Percentiles rank a stretch among this genome's conserved stretches.
These are phyloP conservation scores for Suillus hirtellus DNA, from an alignment of 768 basidiomycete genomes.

Conservation along the genomic window DNA sequence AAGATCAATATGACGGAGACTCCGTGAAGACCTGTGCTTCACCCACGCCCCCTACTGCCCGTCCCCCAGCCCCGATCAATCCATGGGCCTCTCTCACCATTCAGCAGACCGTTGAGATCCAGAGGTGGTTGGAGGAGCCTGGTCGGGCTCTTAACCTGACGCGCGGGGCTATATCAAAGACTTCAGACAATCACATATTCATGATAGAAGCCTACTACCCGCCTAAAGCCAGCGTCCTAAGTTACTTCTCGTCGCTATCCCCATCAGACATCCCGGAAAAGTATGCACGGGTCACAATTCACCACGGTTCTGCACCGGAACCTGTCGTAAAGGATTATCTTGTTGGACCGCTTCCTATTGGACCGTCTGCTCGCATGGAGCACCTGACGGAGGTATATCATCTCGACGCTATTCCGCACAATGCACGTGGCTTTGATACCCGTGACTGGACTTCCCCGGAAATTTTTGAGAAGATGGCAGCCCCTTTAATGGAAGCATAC, in stretches of 20 bases:
- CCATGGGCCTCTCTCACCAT: constrained; percentile 53
- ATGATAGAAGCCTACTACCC: constrained; percentile 53
- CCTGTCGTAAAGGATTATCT: constrained; percentile 56
- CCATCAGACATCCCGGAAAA: constrained; percentile 32
- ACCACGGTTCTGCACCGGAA: constrained; percentile 43
- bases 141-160: constrained; percentile 52
- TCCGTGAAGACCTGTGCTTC: constrained; percentile 37
- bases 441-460: constrained; percentile 24
- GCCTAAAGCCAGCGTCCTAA: constrained; percentile 46
- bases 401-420: constrained; percentile 51
- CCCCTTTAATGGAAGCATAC: constrained; percentile 41
- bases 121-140: constrained; percentile 46
- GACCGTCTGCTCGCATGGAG: constrained; percentile 39
- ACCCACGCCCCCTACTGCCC: constrained; percentile 32
- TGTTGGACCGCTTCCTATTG: constrained; percentile 57
- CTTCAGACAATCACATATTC: constrained; percentile 52
- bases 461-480: constrained; percentile 35
- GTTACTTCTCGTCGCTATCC: constrained; percentile 42
- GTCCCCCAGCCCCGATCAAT: constrained; percentile 45
- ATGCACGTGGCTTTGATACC: constrained; percentile 44
- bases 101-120: constrained; percentile 43
- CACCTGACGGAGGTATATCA: constrained; percentile 53
- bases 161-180: constrained; percentile 23
- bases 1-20: constrained; percentile 8
- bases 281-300: constrained; percentile 52